Conservation (phyloP, 2,329 filamentous ascomycete species). For the Penicillium brasilianum region DNA sequence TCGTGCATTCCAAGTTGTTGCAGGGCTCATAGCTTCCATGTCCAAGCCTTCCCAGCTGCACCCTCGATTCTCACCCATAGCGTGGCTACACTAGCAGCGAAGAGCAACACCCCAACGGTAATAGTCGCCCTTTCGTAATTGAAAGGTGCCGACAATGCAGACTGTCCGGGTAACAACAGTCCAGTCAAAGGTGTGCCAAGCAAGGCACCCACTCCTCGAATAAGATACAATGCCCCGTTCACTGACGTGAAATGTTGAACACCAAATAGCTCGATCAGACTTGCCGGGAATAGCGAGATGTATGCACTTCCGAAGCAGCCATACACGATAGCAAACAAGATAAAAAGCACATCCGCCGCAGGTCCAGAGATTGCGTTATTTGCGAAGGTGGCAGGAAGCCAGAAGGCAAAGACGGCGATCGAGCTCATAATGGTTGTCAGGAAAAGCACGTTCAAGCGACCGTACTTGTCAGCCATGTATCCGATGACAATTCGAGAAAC, state of each 20-base stretch:
- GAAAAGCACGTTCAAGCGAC: slow-evolving; percentile 50
- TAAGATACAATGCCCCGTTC: slow-evolving; percentile 46
- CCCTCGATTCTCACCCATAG: slow-evolving; percentile 38
- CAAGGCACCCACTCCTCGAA: slow-evolving; percentile 45
- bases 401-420: slow-evolving; percentile 36
- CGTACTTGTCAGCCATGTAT: slow-evolving; percentile 45
- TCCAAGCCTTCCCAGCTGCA: slow-evolving; percentile 26
- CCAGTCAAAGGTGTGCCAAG: slow-evolving; percentile 45
- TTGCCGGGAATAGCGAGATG: slow-evolving; percentile 46
- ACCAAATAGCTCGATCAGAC: slow-evolving; percentile 47
- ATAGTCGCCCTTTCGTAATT: slow-evolving; percentile 35
- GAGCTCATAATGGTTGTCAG: slow-evolving; percentile 40
- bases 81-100: slow-evolving; percentile 34
- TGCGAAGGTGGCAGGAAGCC: slow-evolving; percentile 32
- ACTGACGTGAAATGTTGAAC: slow-evolving; percentile 45
- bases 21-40: slow-evolving; percentile 28
- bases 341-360: slow-evolving; percentile 36
- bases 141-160: slow-evolving; percentile 25
- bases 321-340: slow-evolving; percentile 42
- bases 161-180: slow-evolving; percentile 31
- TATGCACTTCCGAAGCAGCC: slow-evolving; percentile 48
- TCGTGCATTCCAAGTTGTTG: too few species aligned
- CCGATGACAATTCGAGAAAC: slow-evolving; percentile 48
- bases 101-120: slow-evolving; percentile 33
- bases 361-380: slow-evolving; percentile 13